Base-by-base conservation (phyloP, 169 alveolate species). In the Theileria parva region DNA sequence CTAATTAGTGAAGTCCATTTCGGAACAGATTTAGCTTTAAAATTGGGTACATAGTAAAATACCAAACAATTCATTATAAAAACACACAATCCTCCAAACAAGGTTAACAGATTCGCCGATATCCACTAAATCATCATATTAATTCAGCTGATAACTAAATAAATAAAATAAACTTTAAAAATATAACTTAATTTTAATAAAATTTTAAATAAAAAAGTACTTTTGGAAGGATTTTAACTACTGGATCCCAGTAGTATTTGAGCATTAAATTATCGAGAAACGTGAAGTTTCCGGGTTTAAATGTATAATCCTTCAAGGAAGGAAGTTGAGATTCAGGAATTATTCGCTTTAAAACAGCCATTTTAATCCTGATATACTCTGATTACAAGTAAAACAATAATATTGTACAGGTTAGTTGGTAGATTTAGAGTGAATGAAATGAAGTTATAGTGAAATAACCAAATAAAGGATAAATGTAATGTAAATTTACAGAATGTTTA, bases 291-390 rank as follows among this genome's bases (percentile, higher is more conserved):
- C 77, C 81, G 0, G 81, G 28, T n/a, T 63, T 71, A 60, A 85
- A 85, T 53, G 74, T 71, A 77, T 85, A 85, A 1, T 77, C 48
- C 71, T 71, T 66, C 39, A 85, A 68, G 55, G 53, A 48, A 27
- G 13, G 74, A 68, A 85, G 67, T 19, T 69, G 65, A n/a, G 71
- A 72, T 55, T 57, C 86, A 19, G 91, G 88, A 9, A 85, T 71
- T 37, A 85, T 66, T 2, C 87, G 75, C 15, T 50, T 55, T 0
- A 69, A 63, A 51, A 9, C 59, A 3, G n/a, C 79, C 79, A 72
- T 72, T 72, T 72, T 67, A 32, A 67, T 21, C 28, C 48, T 37
- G 34, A 59, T 59, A 59, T 59, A 59, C 8, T 8, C 34, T 27
- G 34, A 59, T 59, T 59, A 59, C 34, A 59, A 5, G 48, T 37